Conservation (phyloP, 2,329 filamentous ascomycete species). For the Fusarium robinianum region DNA sequence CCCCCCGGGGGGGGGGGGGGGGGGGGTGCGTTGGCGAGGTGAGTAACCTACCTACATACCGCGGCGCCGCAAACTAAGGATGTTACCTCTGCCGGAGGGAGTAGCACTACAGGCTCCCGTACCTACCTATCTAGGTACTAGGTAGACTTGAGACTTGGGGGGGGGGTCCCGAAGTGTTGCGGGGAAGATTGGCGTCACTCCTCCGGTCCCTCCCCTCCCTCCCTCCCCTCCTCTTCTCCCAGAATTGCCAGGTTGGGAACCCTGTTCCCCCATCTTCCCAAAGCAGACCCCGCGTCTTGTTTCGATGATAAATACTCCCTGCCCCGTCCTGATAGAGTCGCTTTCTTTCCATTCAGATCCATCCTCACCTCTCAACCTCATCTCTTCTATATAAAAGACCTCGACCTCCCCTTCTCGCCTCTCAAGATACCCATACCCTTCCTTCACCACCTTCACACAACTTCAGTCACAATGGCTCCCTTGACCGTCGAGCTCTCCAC, state of each 20-base stretch:
- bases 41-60: background rate
- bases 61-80: too few relatives aligned
- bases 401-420: constrained; percentile 12
- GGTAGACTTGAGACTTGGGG: too few relatives aligned
- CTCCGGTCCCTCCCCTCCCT: constrained; percentile 12
- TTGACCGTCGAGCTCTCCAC: constrained; percentile 68
- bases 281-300: constrained; percentile 30
- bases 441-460: constrained; percentile 20
- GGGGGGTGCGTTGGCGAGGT: constrained; percentile 1
- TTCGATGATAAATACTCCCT: constrained; percentile 37
- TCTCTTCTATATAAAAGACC: constrained; percentile 23
- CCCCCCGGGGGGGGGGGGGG: background rate
- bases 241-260: too few relatives aligned
- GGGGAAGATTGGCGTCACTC: constrained; percentile 36
- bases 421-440: constrained; percentile 32
- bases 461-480: constrained; percentile 32
- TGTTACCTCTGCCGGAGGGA: too few relatives aligned
- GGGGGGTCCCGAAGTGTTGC: constrained; percentile 36
- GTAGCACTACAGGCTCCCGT: too few relatives aligned
- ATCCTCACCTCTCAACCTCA: constrained; percentile 29
- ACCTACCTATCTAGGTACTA: too few relatives aligned
- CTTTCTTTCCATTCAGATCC: constrained; percentile 29
- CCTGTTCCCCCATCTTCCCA: constrained; percentile 14
- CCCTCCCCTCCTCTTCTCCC: constrained; percentile 15
- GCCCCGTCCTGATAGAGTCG: constrained; percentile 21